Evolutionary conservation across 164 flowering plant genomes (phyloP).

Genomic region (Sextonia rubra): DNA sequence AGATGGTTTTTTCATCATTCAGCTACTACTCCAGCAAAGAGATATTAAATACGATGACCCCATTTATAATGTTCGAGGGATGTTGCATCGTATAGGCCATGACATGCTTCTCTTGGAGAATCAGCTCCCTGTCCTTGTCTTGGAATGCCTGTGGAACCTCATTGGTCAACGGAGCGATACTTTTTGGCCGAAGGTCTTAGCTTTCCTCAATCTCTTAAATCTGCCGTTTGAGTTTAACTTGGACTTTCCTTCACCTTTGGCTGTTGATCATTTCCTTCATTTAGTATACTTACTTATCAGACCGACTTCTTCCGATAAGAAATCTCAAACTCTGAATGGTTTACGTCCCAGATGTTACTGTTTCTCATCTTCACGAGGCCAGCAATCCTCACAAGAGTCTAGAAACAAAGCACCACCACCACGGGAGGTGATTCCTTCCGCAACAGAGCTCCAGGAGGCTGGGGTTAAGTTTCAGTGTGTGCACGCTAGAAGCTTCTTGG

Average conservation of each 20-base stretch:
- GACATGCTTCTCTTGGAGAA: constrained; percentile 5
- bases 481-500: too few species aligned
- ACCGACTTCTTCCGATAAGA: neutral
- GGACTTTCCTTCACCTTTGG: too few species aligned
- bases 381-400: too few species aligned
- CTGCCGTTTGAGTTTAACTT: too few species aligned
- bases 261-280: constrained; percentile 3
- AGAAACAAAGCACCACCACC: too few species aligned
- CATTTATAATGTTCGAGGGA: neutral
- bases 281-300: neutral
- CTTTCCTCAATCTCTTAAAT: neutral
- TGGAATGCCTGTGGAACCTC: neutral
- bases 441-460: too few species aligned
- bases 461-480: too few species aligned
- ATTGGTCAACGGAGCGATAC: neutral
- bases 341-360: too few species aligned
- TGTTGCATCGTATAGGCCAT: neutral
- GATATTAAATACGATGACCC: neutral
- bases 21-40: neutral
- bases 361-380: too few species aligned
- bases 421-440: too few species aligned
- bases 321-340: neutral
- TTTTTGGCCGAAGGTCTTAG: neutral
- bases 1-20: constrained; percentile 12
- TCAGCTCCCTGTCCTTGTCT: constrained; percentile 8